A percentile compares a stretch with the other conserved stretches of the same genome.
Evolutionary conservation across 768 basidiomycete species (phyloP).

Genomic region (Mycena maculata): DNA sequence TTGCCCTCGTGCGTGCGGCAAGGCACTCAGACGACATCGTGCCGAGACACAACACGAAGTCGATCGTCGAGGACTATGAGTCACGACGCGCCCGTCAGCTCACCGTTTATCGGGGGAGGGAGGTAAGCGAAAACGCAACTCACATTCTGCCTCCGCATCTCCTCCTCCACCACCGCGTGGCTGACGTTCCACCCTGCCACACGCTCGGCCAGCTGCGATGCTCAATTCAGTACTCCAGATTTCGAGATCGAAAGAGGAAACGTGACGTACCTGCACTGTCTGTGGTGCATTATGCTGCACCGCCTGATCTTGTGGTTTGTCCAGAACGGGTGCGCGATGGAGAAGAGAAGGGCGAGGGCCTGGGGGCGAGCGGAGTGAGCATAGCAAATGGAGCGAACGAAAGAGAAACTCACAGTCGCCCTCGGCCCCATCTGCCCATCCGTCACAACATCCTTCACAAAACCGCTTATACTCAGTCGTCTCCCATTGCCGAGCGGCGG

Average conservation of each 20-base stretch:
- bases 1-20: slow-evolving; percentile 86
- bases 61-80: slow-evolving; percentile 92
- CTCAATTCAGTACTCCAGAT: too few species aligned
- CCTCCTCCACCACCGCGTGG: slow-evolving; percentile 88
- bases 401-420: slow-evolving; percentile 81
- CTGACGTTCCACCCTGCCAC: slow-evolving; percentile 92
- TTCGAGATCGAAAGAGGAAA: neutral
- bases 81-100: too few species aligned
- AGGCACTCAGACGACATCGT: slow-evolving; percentile 86
- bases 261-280: slow-evolving; percentile 70
- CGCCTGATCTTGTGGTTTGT: slow-evolving; percentile 74
- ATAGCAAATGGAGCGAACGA: neutral
- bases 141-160: slow-evolving; percentile 95
- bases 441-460: slow-evolving; percentile 94
- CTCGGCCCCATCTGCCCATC: slow-evolving; percentile 95
- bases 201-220: slow-evolving; percentile 73
- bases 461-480: slow-evolving; percentile 95
- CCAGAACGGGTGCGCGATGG: slow-evolving; percentile 86
- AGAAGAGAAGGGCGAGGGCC: slow-evolving; percentile 82
- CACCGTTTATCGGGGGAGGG: too few species aligned
- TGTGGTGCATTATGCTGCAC: slow-evolving; percentile 80
- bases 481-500: slow-evolving; percentile 96
- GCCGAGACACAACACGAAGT: slow-evolving; percentile 93
- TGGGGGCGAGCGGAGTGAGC: too few species aligned
- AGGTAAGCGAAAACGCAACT: too few species aligned